A percentile compares a stretch with the other conserved stretches of the same genome.
phyloP scores from a whole-genome alignment of 2,329 filamentous ascomycete species.

The Claviceps sp. region DNA sequence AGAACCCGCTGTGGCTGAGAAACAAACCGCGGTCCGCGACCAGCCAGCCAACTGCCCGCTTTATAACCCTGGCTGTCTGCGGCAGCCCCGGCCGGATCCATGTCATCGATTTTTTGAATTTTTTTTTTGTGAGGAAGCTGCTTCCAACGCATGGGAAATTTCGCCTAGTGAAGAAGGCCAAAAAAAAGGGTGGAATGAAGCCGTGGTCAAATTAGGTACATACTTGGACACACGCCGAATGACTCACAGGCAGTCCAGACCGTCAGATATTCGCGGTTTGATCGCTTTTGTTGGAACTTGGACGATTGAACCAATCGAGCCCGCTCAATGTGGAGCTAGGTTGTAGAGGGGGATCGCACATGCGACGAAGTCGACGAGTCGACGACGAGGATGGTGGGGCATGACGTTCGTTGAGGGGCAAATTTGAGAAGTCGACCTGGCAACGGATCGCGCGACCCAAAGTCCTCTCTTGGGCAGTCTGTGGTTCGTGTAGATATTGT shows the following conservation, averaged over 20 bases:
- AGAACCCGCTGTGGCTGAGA: neutral
- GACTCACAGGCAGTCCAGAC: neutral
- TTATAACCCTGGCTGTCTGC: too few species aligned
- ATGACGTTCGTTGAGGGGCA: slow-evolving; percentile 16
- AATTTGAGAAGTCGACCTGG: neutral
- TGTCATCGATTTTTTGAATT: neutral
- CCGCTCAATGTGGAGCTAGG: neutral
- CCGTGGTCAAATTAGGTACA: too few species aligned
- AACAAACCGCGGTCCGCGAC: neutral
- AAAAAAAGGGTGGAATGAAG: neutral
- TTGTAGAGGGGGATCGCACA: neutral
- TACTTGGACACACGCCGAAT: neutral
- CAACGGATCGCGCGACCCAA: neutral
- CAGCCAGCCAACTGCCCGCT: neutral
- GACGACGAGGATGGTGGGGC: slow-evolving; percentile 13
- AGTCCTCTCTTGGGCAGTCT: neutral
- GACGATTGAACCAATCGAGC: neutral
- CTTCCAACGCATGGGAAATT: neutral
- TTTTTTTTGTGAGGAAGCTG: neutral
- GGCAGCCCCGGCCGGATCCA: too few species aligned
- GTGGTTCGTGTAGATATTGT: too few species aligned
- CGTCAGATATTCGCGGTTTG: neutral
- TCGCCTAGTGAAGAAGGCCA: neutral
- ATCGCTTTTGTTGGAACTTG: neutral
- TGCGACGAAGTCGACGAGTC: neutral